Evolutionary conservation across 345 rosid species (phyloP), one percentile per base, ranked within the genome.

Genomic region (Triadica sebifera): DNA sequence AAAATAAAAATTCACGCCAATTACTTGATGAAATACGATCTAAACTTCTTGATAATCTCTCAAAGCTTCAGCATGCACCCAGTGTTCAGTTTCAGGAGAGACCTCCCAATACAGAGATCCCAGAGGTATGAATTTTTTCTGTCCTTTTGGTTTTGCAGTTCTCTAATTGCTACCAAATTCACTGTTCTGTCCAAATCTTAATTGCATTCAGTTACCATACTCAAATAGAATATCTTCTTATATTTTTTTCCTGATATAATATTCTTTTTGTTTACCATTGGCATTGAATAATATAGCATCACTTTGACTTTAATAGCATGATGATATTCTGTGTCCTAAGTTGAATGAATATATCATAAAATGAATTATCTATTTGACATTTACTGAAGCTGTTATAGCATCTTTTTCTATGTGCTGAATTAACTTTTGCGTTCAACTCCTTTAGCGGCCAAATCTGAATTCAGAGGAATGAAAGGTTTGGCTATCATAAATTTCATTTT

Each of bases 11-110:
- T 79, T 84, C 96, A 2, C 90, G 84, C n/a, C 93, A 81, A 66
- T 71, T 86, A 74, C 91, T 95, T 38, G 98, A 95, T 58, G 96
- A 91, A 9, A 95, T 93, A 84, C 87, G 88, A 56, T 80, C 77
- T 34, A 90, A 89, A 82, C 93, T 95, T 76, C 97, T 95, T 39
- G 96, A 91, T 6, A 78, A 95, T 84, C 96, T 95, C 78, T 88
- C 98, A 59, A 95, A 73, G 83, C 94, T 95, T 79, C 94, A 85
- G 85, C 99, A 95, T 90, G 98, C 99, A 69, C 98, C 99, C 63
- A 91, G 99, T 82, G 92, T 93, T 46, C 98, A 82, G 65, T 95
- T 95, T 82, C 96, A 89, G 80, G 99, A 93, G 83, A 86, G 94
- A 71, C 91, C 86, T 43, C 97, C 98, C 67, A 94, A 91, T 69